Percentiles rank a stretch among this genome's conserved stretches.
Conservation (phyloP, 2,329 filamentous ascomycete genomes). For the Coleophoma crateriformis region DNA sequence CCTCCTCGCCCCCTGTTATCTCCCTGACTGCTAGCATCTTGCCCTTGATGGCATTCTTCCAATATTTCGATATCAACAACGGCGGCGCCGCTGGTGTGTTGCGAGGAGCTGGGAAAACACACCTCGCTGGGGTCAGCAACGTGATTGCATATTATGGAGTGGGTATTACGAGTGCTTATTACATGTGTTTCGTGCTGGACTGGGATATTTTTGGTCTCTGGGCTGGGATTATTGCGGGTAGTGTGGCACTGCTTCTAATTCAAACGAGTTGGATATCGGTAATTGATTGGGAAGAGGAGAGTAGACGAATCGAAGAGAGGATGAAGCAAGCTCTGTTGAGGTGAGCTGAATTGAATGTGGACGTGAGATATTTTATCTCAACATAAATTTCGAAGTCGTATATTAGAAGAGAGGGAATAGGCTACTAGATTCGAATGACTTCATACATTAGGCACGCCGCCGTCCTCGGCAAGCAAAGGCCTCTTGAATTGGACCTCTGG, state of each 20-base stretch:
- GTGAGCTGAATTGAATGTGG: too few relatives aligned
- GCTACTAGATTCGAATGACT: too few relatives aligned
- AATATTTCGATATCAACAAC: conserved; percentile 77
- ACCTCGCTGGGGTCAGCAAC: conserved; percentile 83
- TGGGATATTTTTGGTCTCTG: conserved; percentile 15
- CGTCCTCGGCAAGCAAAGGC: too few relatives aligned
- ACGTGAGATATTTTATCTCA: too few relatives aligned
- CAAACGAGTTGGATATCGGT: conserved; percentile 9
- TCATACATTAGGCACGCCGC: too few relatives aligned
- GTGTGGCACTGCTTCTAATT: conserved; percentile 8
- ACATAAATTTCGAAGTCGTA: too few relatives aligned
- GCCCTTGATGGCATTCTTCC: conserved; percentile 79
- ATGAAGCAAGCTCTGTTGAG: background rate
- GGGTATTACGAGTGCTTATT: conserved; percentile 54
- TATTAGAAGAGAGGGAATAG: too few relatives aligned
- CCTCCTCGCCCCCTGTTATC: conserved; percentile 65
- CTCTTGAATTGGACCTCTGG: too few relatives aligned
- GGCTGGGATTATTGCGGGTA: conserved; percentile 13
- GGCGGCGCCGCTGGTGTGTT: conserved; percentile 77
- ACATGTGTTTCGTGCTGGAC: conserved; percentile 10
- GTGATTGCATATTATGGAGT: conserved; percentile 78
- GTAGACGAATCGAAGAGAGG: background rate
- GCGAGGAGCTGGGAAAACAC: conserved; percentile 77
- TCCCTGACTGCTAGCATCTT: conserved; percentile 66
- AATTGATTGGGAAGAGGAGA: conserved; percentile 7